Base-by-base conservation (phyloP, 2,329 filamentous ascomycete genomes). In the Coleophoma eucalyptorum region DNA sequence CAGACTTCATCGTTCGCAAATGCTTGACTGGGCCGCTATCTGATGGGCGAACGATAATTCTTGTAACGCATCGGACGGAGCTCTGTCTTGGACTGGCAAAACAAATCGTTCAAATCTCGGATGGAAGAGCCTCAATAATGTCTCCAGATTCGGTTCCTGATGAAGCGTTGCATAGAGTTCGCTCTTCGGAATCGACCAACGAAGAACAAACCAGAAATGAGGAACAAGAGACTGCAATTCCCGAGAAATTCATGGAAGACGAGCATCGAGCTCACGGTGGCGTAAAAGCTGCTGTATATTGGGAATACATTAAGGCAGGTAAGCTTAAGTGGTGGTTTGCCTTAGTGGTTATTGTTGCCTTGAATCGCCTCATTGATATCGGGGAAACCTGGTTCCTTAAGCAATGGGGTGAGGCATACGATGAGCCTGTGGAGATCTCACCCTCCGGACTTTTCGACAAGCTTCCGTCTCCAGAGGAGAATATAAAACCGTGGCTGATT, bases 231-330 rank as follows among this genome's bases (percentile, higher is more conserved):
- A 46, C 50, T 10, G 81, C 80, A 0, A 71, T 83, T 12, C 84
- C 86, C 0, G 83, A 87, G 32, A 90, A 90, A 60, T 92, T 93
- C 61, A 84, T 91, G 43, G 85, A 91, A 61, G 88, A 92, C 32
- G 89, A 94, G 64, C 75, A 84, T 57, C 79, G 89, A 45, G 85
- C 80, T 1, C 79, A 89, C 53, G 90, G 91, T 16, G 84, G 87
- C 1, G 88, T 96, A 1, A 81, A 91, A 59, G 71, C 82, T 11
- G 77, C 77, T 6, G 85, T 96, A 0, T 96, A 96, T 63, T 90
- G 88, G 83, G 83, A 84, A 55, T 96, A 96, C 58, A 84, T 96
- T 69, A 87, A 84, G 66, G 89, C 90, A 5, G 91, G 91, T 2
- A 86, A 83, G 12, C 73, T 92, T 42, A 75, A 74, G 50, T 90